Evolutionary conservation across 2,329 filamentous ascomycete species (phyloP), one percentile per base, ranked within the genome.

Genomic region (Rutstroemia sp.): DNA sequence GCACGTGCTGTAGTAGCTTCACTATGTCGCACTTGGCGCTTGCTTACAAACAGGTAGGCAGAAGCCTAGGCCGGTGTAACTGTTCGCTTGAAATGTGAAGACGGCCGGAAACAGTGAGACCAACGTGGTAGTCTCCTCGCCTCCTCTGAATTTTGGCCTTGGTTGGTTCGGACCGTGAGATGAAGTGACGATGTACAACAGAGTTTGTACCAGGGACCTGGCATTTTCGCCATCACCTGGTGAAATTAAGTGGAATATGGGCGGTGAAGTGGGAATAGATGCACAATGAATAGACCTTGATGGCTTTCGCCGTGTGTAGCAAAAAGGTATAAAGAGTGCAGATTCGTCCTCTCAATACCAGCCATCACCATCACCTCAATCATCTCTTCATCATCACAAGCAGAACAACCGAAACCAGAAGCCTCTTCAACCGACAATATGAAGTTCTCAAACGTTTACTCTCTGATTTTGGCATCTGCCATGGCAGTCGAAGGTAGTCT

Each of bases 361-460:
- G 23, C 30, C 19, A 44, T 38, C 38, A 44, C 16, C 36, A 40
- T 36, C 23, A 40, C 16, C 17, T 21, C 34, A 46, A 8, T 19
- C 6, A 39, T 45, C 38, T n/a, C 6, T 16, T 38, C 19, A 36
- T 44, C 5, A 36, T 16, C 38, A 16, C 12, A 12, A 40, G 27
- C 16, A 19, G 23, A 23, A 46, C 2, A 4, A 21, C 6, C n/a
- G 30, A 19, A 23, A 19, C 16, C 39, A 48, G 38, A 23, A 27
- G 4, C 40, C 21, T 47, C 44, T 47, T 9, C 21, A 47, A 7
- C 23, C 10, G 38, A 23, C 52, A 65, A 56, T 21, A 68, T 68
- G 65, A 67, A 65, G 57, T 59, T 63, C 56, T 58, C 61, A 39
- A 48, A 51, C 61, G 42, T 48, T 57, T 53, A 52, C 58, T 39